These are phyloP conservation scores for Scheffersomyces cryptocercus DNA, from an alignment of 1,139 yeast species.

Conservation along the genomic window DNA sequence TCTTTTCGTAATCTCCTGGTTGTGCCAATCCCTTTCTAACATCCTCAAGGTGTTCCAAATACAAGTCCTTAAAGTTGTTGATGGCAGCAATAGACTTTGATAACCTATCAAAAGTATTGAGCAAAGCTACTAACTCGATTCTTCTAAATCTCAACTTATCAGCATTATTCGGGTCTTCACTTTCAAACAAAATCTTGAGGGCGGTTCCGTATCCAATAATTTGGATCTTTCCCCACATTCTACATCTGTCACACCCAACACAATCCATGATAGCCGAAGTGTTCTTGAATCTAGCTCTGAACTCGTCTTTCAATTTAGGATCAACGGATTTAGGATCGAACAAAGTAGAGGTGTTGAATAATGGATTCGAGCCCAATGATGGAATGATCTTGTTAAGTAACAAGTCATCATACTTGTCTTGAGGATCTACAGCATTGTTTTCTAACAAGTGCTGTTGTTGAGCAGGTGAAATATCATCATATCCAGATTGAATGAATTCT, in stretches of 20 bases:
- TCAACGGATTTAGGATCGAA: conserved; percentile 59
- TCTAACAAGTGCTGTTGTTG: conserved; percentile 33
- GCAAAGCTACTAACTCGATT: conserved; percentile 83
- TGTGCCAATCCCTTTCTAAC: conserved; percentile 41
- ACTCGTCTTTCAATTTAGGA: conserved; percentile 71
- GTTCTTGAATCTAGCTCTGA: conserved; percentile 80
- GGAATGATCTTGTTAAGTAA: conserved; percentile 32
- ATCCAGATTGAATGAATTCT: conserved; percentile 26
- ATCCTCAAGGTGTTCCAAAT: conserved; percentile 43
- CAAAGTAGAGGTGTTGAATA: conserved; percentile 48
- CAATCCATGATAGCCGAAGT: conserved; percentile 96
- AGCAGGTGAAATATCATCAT: conserved; percentile 16
- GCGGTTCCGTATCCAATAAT: conserved; percentile 98
- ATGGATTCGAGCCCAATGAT: conserved; percentile 27
- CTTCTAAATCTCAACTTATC: conserved; percentile 60
- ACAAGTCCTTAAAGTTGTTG: conserved; percentile 64
- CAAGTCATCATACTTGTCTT: conserved; percentile 15
- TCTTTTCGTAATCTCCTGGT: conserved; percentile 44
- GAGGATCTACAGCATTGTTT: conserved; percentile 47
- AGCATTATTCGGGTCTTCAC: conserved; percentile 45
- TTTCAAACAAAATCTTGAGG: conserved; percentile 81
- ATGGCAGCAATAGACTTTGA: conserved; percentile 82
- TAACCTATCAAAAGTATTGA: conserved; percentile 89
- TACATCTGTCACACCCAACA: conserved; percentile 96
- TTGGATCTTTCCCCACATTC: conserved; percentile 97